Conservation (phyloP, 2,329 filamentous ascomycete species). For the Talaromyces sp. region DNA sequence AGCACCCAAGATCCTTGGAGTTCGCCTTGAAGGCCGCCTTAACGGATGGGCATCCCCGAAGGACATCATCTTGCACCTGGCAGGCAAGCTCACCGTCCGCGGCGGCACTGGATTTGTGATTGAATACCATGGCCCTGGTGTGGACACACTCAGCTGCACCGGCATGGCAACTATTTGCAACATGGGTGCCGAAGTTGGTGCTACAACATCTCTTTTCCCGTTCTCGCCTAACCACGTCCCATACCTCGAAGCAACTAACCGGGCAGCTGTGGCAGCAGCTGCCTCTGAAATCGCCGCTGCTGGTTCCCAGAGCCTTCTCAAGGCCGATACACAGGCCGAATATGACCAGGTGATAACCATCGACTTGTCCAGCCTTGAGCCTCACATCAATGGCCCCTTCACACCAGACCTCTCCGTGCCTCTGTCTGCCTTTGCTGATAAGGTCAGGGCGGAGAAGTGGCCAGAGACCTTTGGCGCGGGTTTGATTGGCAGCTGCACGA, state of each 20-base stretch:
- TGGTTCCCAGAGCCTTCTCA: constrained; percentile 60
- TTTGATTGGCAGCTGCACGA: constrained; percentile 96
- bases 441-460: constrained; percentile 81
- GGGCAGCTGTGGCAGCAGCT: constrained; percentile 63
- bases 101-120: constrained; percentile 93
- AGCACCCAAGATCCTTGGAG: constrained; percentile 83
- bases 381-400: constrained; percentile 94
- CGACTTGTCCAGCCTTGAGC: constrained; percentile 82
- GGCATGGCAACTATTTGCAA: constrained; percentile 91
- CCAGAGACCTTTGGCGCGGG: constrained; percentile 86
- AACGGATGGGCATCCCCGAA: constrained; percentile 91
- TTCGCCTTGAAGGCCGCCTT: constrained; percentile 75
- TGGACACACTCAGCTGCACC: constrained; percentile 82
- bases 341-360: constrained; percentile 92
- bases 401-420: constrained; percentile 94
- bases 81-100: constrained; percentile 82
- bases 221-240: constrained; percentile 78
- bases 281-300: constrained; percentile 58
- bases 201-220: constrained; percentile 93
- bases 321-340: constrained; percentile 72
- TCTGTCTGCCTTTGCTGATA: constrained; percentile 80
- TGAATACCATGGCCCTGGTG: constrained; percentile 87
- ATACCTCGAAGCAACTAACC: constrained; percentile 81
- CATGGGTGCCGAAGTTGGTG: constrained; percentile 85
- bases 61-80: constrained; percentile 87